phyloP scores from a whole-genome alignment of 129 eudicot species.

The Centella asiatica region DNA sequence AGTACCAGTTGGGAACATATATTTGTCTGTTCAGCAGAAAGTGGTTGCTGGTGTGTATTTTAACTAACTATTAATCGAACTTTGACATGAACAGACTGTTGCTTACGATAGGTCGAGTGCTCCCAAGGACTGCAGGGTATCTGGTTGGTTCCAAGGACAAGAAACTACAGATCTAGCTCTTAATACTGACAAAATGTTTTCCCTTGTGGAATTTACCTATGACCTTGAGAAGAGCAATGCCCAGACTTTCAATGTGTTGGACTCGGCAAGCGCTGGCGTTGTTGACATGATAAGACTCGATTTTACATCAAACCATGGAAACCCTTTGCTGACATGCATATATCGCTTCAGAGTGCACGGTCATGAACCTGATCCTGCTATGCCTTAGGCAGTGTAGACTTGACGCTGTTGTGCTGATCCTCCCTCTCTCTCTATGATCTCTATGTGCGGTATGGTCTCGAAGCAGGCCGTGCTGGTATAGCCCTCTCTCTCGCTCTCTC shows the following conservation, averaged over 20 bases:
- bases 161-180: conserved; percentile 11
- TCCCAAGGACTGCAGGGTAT: conserved; percentile 72
- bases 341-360: conserved; percentile 91
- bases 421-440: too few species aligned
- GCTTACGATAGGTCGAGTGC: conserved; percentile 91
- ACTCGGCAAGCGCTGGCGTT: conserved; percentile 16
- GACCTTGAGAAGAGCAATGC: conserved; percentile 82
- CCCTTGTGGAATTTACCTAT: conserved; percentile 63
- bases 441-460: too few species aligned
- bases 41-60: not conserved
- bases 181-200: conserved; percentile 33
- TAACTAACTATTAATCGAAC: not conserved
- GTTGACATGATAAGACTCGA: conserved; percentile 66
- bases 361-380: conserved; percentile 35
- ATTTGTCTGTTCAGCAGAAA: too few species aligned
- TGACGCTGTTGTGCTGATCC: conserved; percentile 9
- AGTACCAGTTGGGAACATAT: too few species aligned
- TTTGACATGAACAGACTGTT: conserved; percentile 59
- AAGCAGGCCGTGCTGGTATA: too few species aligned
- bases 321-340: conserved; percentile 68
- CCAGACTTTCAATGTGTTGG: conserved; percentile 56
- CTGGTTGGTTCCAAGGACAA: conserved; percentile 52
- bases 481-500: too few species aligned
- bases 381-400: conserved; percentile 22
- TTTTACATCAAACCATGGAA: conserved; percentile 71